Base-by-base conservation (phyloP, 257 asterid genomes). In the Scutellaria baicalensis region DNA sequence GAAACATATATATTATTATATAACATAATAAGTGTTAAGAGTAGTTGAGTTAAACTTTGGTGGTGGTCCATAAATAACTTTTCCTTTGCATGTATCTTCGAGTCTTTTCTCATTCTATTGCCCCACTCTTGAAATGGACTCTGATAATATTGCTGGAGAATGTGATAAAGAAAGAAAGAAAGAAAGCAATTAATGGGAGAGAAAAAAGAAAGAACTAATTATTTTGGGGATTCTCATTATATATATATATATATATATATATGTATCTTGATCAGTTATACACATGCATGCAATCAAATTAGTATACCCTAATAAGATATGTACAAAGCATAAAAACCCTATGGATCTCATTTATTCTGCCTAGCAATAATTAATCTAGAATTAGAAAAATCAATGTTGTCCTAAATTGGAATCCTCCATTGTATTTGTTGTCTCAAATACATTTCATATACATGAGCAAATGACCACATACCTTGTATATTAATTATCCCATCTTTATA, bases 111-210 rank as follows among this genome's bases (percentile, higher is more conserved):
- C 76, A 75, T 62, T 78, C 70, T 35, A 62, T 20, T 73, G 79
- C 55, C 78, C 84, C 84, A 64, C 71, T 14, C 70, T 61, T 76
- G 84, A 76, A 67, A 71, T 80, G 69, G 84, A 75, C 74, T 70
- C 17, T 23, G 51, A 79, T 71, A 54, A 71, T 68, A 65, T 70
- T 70, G 79, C 68, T 72, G 63, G 75, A 72, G 23, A 48, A 64
- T 56, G 61, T 47, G 58, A 50, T 48, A 47, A 75, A 35, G 13
- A 39, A 31, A 67, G 70, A 59, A 50, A 63, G 38, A n/a, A n/a
- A n/a, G n/a, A n/a, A n/a, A n/a, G n/a, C n/a, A n/a, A n/a, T n/a
- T 57, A 71, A 60, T 13, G 21, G 33, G 48, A n/a, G n/a, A 42
- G 59, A 18, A 35, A 16, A 43, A 43, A 21, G 8, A 16, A 51